phyloP scores from a whole-genome alignment of 306 rosid genomes.

The Carpinus fangiana region DNA sequence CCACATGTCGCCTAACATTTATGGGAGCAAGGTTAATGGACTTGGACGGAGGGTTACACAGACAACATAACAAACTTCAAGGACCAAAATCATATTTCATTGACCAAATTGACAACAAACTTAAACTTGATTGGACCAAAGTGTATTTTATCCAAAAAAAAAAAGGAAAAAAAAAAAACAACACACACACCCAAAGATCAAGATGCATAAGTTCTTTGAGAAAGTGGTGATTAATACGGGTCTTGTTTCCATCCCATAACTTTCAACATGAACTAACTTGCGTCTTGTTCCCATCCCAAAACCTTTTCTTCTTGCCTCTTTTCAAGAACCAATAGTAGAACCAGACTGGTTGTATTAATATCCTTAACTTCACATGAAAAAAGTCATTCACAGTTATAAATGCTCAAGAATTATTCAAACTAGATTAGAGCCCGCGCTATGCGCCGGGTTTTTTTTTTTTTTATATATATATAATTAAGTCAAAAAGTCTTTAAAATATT shows the following conservation, averaged over 20 bases:
- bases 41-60: background rate
- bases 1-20: background rate
- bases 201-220: background rate
- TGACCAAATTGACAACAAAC: background rate
- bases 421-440: too few species aligned
- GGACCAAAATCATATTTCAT: background rate
- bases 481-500: too few species aligned
- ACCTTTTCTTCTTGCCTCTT: background rate
- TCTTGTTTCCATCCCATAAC: background rate
- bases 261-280: background rate
- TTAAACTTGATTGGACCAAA: background rate
- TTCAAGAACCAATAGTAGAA: background rate
- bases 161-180: background rate
- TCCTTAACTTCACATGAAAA: background rate
- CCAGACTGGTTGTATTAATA: background rate
- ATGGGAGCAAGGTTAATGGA: background rate
- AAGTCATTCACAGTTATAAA: background rate
- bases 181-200: background rate
- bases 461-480: too few species aligned
- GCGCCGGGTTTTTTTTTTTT: too few species aligned
- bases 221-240: background rate
- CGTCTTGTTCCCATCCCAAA: background rate
- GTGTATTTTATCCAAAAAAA: background rate
- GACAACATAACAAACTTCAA: background rate
- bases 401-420: background rate